These are phyloP conservation scores for Aeschynomene evenia DNA, from an alignment of 306 rosid genomes.

Conservation along the genomic window DNA sequence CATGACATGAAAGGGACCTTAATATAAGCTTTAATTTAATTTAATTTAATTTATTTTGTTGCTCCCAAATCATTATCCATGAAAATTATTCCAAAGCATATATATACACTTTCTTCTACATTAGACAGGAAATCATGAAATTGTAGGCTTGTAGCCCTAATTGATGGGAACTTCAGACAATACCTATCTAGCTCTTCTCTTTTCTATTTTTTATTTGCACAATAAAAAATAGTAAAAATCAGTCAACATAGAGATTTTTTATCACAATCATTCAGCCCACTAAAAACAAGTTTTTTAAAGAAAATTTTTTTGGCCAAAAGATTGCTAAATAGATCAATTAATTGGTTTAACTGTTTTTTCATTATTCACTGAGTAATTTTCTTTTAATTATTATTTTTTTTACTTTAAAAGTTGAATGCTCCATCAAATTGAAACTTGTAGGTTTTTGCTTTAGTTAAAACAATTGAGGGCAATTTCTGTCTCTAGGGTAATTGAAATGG, in stretches of 20 bases:
- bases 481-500: not conserved
- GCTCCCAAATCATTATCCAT: not conserved
- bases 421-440: not conserved
- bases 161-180: not conserved
- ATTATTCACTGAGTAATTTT: no score
- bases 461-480: slow-evolving; percentile 4
- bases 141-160: no score
- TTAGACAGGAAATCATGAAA: not conserved
- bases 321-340: no score
- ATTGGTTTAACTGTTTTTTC: no score
- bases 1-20: slow-evolving; percentile 30
- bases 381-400: not conserved
- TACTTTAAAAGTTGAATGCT: not conserved
- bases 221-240: no score
- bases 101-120: not conserved
- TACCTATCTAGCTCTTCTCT: not conserved
- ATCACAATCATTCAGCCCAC: no score
- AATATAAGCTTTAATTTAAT: no score
- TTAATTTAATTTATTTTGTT: no score
- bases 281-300: no score
- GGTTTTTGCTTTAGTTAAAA: not conserved
- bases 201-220: no score
- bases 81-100: not conserved
- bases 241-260: no score
- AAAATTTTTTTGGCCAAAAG: no score